Base-by-base conservation (phyloP, 192 early-diverging fungal genomes). In the Linnemannia schmuckeri region DNA sequence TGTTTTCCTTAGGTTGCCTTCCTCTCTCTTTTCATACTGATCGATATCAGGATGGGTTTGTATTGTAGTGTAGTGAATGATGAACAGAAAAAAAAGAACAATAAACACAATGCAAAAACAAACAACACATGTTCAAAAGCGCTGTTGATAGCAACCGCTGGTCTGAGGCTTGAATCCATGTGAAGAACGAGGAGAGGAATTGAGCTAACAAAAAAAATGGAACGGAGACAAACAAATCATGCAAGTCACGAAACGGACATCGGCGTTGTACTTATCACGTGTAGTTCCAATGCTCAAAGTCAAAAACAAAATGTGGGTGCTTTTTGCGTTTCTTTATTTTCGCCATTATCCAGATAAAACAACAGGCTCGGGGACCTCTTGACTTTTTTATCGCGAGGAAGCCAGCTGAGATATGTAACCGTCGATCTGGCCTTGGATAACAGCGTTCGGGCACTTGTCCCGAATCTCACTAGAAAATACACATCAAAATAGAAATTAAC, bases 351-450 rank as follows among this genome's bases (percentile, higher is more conserved):
- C 6, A 30, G 27, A n/a, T 40, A 33, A 74, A 52, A 57, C 42
- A 41, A 38, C 6, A 61, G 24, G 24, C 57, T 10, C 5, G 9
- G 10, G 38, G 37, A 42, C 18, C 33, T 15, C 22, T 22, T 4
- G 3, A 57, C 17, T 35, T 18, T 2, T 33, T 40, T 61, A 66
- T 68, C 72, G 35, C 42, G 75, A 70, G 6, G 78, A 75, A 0
- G 76, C 44, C 70, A 87, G 33, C 42, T 87, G 79, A 6, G 85
- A 38, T 42, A 87, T 81, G 57, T 81, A 87, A 0, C 72, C 76
- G 33, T 87, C 85, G 35, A 87, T 87, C 80, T 87, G 70, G 8
- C 85, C 79, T 55, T 87, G 79, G 24, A 87, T 76, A 20, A 78
- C 38, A 3, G 55, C 68, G 46, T 87, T 81, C n/a, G 79, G 85